Base-by-base conservation (phyloP, 2,329 filamentous ascomycete species). In the Ascochyta viciae-villosae region DNA sequence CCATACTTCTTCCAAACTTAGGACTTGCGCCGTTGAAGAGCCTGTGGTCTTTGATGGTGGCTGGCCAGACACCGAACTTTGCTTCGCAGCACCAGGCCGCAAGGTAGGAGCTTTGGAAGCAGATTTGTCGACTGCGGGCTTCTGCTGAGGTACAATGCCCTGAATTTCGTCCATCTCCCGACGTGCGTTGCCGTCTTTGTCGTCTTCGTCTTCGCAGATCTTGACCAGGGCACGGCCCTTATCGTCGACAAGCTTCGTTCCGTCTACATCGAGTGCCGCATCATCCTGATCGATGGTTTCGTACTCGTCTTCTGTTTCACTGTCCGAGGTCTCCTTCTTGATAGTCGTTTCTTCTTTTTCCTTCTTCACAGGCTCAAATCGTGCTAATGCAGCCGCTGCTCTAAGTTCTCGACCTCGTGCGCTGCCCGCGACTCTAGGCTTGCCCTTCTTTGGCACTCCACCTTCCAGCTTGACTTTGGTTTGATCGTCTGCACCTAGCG, bases 361-460 rank as follows among this genome's bases (percentile, higher is more conserved):
- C 53, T 77, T 75, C 75, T 80, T 79, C 8, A 69, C 67, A 3
- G 74, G 74, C 12, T 86, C 89, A 54, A 94, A 91, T 12, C 91
- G 81, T 13, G 89, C 89, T 63, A 94, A 73, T 1, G 91, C 91
- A 2, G 91, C 91, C 6, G 89, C 89, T 2, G 90, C 91, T 52
- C 91, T 80, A 10, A 95, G 78, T 46, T 94, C 91, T 57, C 91
- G 81, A 0, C 91, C 91, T 55, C 91, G 80, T 43, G 87, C 87
- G 70, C 90, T 93, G 9, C 83, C 83, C 3, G 91, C 91, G 10
- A 94, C 89, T 42, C 88, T 83, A 0, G 91, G 91, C 64, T 89
- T 90, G 9, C 82, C 85, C 24, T 83, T 81, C 1, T 83, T 79
- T 46, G 81, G 79, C 65, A 85, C 85, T 44, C 88, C 87, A 31